Conservation (phyloP, 208 protist genomes). For the Herpetomonas samuelpessoai region DNA sequence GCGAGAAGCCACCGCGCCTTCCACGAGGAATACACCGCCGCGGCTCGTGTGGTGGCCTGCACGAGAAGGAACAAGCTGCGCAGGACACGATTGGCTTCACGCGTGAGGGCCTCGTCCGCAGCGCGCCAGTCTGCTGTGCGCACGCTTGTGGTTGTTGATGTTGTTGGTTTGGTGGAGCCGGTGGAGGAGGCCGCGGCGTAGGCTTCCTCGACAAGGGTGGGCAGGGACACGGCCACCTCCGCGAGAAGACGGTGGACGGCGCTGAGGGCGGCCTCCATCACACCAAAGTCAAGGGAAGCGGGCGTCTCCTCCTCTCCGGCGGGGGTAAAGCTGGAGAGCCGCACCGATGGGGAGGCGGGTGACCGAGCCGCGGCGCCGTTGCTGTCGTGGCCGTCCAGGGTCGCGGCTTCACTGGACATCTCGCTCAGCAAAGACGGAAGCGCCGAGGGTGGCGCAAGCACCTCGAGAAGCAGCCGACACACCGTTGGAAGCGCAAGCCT, state of each 20-base stretch:
- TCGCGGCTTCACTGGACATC: neutral
- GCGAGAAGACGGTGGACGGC: slow-evolving; percentile 43
- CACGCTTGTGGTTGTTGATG: neutral
- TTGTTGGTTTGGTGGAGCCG: neutral
- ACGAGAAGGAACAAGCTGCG: slow-evolving; percentile 34
- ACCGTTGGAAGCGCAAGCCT: slow-evolving; percentile 21
- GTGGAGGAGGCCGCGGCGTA: neutral
- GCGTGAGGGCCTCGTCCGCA: slow-evolving; percentile 17
- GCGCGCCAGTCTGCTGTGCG: slow-evolving; percentile 1
- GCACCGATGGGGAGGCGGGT: neutral
- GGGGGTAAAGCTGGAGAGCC: slow-evolving; percentile 4
- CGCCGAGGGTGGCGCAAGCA: slow-evolving; percentile 29
- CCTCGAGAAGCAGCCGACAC: slow-evolving; percentile 33
- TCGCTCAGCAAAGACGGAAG: slow-evolving; percentile 20
- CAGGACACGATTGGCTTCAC: slow-evolving; percentile 6
- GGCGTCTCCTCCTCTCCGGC: slow-evolving; percentile 30
- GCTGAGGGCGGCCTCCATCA: slow-evolving; percentile 51
- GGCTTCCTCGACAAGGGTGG: slow-evolving; percentile 7
- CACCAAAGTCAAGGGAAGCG: slow-evolving; percentile 44
- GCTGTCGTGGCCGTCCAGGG: neutral
- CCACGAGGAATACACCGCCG: slow-evolving; percentile 47
- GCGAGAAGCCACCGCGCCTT: slow-evolving; percentile 63
- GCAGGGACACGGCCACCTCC: slow-evolving; percentile 23
- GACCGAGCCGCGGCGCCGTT: neutral
- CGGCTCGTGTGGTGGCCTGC: slow-evolving; percentile 35